Conservation (phyloP, 2,329 filamentous ascomycete species). For the Colletotrichum orchidophilum region DNA sequence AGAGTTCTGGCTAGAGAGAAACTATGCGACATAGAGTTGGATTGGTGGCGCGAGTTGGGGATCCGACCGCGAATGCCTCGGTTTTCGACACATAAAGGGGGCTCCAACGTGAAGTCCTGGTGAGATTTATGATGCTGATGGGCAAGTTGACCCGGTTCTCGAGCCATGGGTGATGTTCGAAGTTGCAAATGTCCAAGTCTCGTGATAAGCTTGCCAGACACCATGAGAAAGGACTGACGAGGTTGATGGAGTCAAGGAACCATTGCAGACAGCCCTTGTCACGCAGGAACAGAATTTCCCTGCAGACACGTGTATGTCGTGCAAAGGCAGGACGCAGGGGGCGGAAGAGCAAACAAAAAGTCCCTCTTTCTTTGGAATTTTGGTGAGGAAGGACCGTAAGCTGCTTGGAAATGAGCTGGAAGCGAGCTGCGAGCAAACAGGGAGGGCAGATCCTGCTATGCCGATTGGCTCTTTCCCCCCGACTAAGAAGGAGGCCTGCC, state of each 20-base stretch:
- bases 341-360: background rate
- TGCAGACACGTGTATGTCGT: background rate
- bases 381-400: background rate
- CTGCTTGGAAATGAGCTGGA: background rate
- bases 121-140: background rate
- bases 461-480: constrained; percentile 24
- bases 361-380: background rate
- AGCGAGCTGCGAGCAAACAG: background rate
- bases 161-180: background rate
- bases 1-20: background rate
- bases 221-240: background rate
- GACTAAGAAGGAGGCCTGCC: constrained; percentile 1
- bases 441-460: background rate
- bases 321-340: background rate
- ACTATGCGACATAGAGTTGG: constrained; percentile 16
- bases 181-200: constrained; percentile 12
- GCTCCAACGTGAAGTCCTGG: background rate
- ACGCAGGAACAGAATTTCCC: background rate
- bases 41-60: constrained; percentile 2
- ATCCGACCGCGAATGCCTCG: constrained; percentile 5
- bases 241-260: background rate
- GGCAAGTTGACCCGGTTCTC: background rate
- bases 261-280: background rate
- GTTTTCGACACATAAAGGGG: background rate
- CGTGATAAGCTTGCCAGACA: background rate